Evolutionary conservation across 352 stramenopile species (phyloP), one percentile per base, ranked within the genome.

Genomic region (Phytophthora cryptogea): DNA sequence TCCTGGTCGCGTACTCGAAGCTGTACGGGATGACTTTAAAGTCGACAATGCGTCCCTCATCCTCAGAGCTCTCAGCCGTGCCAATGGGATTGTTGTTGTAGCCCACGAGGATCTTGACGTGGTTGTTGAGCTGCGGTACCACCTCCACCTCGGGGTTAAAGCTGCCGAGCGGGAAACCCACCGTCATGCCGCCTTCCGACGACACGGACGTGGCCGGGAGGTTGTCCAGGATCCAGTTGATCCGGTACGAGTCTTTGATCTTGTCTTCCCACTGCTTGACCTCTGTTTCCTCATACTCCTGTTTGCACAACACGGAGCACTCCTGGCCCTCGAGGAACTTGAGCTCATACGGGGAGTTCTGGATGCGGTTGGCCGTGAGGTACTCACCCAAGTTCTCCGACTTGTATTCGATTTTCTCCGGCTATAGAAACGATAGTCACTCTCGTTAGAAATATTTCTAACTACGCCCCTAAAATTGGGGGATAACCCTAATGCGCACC

Each of bases 161-260:
- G 65, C 73, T 95, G 32, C 92, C 92, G 4, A 98, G 66, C 31
- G 89, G 83, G 66, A 96, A 98, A 9, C 90, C 89, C 5, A 96
- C 82, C 14, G 79, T 80, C 50, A 92, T 74, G 20, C 64, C 70
- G 6, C 83, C 82, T 23, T 96, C 83, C 4, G 70, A 28, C 30
- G 76, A 86, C 59, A 90, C 67, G 42, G 86, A 88, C 37, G 78
- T 89, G 46, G 96, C 87, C 4, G 97, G 96, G 27, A 99, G 82
- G 76, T 99, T 99, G 84, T 99, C 97, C 8, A 99, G 80, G 55
- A 99, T 99, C 83, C 85, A 99, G 78, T 99, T 99, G 65, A 99
- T 88, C 53, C 97, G 94, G 78, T 99, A 99, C 59, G 97, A 83
- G 68, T 98, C 90, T 55, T 97, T 95, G 68, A 99, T 98, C 54